phyloP scores from a whole-genome alignment of 139 green algal species.

The Yamagishiella unicocca region DNA sequence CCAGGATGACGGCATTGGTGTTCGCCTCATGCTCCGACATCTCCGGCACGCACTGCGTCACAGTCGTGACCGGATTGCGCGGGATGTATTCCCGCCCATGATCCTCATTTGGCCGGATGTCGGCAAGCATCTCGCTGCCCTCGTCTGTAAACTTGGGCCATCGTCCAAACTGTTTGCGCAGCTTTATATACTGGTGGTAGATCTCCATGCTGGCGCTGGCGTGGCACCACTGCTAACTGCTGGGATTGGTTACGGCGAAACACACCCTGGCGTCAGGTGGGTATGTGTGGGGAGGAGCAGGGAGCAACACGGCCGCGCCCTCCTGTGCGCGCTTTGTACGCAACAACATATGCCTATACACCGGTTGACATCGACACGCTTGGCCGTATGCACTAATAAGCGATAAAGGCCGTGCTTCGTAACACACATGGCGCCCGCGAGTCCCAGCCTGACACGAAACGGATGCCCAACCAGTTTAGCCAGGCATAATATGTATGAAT shows the following conservation, averaged over 20 bases:
- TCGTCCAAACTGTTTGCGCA: constrained; percentile 90
- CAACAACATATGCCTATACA: too few species aligned
- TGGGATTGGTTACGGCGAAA: background rate
- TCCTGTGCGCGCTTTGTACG: too few species aligned
- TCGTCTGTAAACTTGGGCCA: constrained; percentile 85
- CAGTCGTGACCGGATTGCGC: constrained; percentile 78
- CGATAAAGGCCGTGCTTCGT: too few species aligned
- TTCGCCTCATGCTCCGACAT: constrained; percentile 94
- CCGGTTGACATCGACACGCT: too few species aligned
- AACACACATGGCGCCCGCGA: too few species aligned
- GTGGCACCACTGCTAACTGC: background rate
- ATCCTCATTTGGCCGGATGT: constrained; percentile 91
- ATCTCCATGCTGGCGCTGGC: constrained; percentile 72
- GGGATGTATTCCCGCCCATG: constrained; percentile 81
- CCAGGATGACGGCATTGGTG: constrained; percentile 81
- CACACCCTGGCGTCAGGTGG: background rate
- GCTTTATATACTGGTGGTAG: constrained; percentile 84
- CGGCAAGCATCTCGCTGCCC: constrained; percentile 88
- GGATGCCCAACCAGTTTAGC: too few species aligned
- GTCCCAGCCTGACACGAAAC: too few species aligned
- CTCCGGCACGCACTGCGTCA: constrained; percentile 81
- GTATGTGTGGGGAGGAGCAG: background rate
- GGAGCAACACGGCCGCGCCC: too few species aligned
- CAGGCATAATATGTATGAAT: too few species aligned
- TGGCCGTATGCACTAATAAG: too few species aligned